Percentiles rank a stretch among this genome's conserved stretches.
Conservation (phyloP, 306 rosid genomes). For the Fragaria vesca region DNA sequence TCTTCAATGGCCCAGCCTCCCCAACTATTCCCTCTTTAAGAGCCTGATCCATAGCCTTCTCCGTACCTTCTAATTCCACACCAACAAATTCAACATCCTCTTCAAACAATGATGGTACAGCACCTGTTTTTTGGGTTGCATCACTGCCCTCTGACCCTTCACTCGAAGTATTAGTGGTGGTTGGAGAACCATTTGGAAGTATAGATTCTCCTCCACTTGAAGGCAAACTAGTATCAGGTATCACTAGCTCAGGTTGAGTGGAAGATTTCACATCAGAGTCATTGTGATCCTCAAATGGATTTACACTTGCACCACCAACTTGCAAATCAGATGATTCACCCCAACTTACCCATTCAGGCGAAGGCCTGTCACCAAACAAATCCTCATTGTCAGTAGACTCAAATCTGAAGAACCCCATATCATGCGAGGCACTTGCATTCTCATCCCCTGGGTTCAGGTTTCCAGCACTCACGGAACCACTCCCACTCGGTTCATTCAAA, state of each 20-base stretch:
- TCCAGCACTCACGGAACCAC: conserved; percentile 45
- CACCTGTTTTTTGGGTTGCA: conserved; percentile 45
- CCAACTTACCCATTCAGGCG: conserved; percentile 97
- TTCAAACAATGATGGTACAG: conserved; percentile 82
- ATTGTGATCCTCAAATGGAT: conserved; percentile 76
- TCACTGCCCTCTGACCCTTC: conserved; percentile 46
- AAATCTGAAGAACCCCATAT: conserved; percentile 82
- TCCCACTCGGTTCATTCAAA: conserved; percentile 46
- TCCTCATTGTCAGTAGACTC: conserved; percentile 70
- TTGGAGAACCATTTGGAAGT: conserved; percentile 63
- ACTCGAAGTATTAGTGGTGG: conserved; percentile 34
- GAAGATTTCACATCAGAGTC: conserved; percentile 38
- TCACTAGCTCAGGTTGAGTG: conserved; percentile 39
- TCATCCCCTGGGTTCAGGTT: conserved; percentile 44
- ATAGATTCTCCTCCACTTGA: conserved; percentile 44
- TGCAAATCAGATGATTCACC: conserved; percentile 70
- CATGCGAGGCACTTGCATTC: conserved; percentile 47
- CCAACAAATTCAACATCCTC: conserved; percentile 98
- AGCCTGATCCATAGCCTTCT: conserved; percentile 98
- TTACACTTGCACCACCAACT: conserved; percentile 61
- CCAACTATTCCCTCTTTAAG: conserved; percentile 98
- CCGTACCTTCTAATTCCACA: conserved; percentile 88
- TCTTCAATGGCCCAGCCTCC: conserved; percentile 98
- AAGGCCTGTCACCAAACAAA: conserved; percentile 67
- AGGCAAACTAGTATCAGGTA: conserved; percentile 41